These are phyloP conservation scores for Rubia yunnanensis DNA, from an alignment of 257 asterid genomes.

Conservation along the genomic window DNA sequence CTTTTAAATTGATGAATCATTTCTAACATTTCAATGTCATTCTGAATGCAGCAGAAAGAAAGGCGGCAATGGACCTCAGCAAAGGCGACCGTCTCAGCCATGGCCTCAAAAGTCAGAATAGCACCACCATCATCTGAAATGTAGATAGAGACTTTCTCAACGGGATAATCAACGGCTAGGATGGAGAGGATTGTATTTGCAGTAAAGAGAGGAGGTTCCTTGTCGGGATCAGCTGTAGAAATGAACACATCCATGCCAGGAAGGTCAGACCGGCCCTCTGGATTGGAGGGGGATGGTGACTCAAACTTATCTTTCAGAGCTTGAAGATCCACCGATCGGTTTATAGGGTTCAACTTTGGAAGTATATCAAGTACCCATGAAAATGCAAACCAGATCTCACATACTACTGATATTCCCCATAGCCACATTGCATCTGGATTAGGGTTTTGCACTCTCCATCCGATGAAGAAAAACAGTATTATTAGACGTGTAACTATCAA, in stretches of 20 bases:
- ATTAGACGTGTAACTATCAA: slow-evolving; percentile 59
- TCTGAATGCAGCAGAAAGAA: neutral
- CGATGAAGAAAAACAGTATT: slow-evolving; percentile 41
- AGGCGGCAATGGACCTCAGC: slow-evolving; percentile 41
- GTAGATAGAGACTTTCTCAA: slow-evolving; percentile 73
- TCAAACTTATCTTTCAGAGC: slow-evolving; percentile 84
- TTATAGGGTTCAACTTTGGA: slow-evolving; percentile 88
- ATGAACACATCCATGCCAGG: slow-evolving; percentile 87
- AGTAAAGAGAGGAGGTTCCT: slow-evolving; percentile 91
- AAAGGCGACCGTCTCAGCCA: slow-evolving; percentile 95
- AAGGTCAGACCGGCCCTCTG: slow-evolving; percentile 81
- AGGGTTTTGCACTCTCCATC: slow-evolving; percentile 69
- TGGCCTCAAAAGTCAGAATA: slow-evolving; percentile 85
- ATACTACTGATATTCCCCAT: slow-evolving; percentile 76
- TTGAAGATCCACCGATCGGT: slow-evolving; percentile 60
- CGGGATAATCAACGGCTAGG: slow-evolving; percentile 76
- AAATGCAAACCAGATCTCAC: slow-evolving; percentile 92
- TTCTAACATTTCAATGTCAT: neutral
- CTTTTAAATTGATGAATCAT: neutral
- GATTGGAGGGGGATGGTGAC: slow-evolving; percentile 42
- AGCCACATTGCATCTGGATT: slow-evolving; percentile 80
- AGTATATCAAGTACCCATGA: slow-evolving; percentile 93
- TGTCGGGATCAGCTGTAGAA: slow-evolving; percentile 93
- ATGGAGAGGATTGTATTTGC: slow-evolving; percentile 79
- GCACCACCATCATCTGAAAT: slow-evolving; percentile 96